These are phyloP conservation scores for Scheffersomyces stambukii DNA, from an alignment of 1,139 yeast genomes.

Conservation along the genomic window DNA sequence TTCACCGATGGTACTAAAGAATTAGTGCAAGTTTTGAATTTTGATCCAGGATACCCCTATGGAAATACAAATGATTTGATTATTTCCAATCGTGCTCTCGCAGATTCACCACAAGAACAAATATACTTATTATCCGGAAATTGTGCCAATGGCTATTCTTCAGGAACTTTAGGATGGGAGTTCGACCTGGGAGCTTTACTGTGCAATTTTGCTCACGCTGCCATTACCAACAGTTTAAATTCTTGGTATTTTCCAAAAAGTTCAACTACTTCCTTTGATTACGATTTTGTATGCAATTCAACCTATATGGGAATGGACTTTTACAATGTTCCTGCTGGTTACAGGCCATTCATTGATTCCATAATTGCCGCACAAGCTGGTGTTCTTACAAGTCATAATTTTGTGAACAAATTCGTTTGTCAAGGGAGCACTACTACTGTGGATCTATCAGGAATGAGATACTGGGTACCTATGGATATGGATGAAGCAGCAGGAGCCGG, in stretches of 20 bases:
- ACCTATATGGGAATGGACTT: conserved; percentile 12
- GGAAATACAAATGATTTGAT: no score
- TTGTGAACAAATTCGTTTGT: conserved; percentile 16
- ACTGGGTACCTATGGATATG: conserved; percentile 9
- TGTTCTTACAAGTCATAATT: conserved; percentile 1
- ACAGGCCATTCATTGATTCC: conserved; percentile 23
- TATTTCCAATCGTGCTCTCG: conserved; percentile 11
- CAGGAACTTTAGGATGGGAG: conserved; percentile 25
- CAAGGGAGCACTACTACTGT: conserved; percentile 1
- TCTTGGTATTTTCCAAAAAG: conserved; percentile 18
- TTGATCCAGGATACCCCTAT: conserved; percentile 10
- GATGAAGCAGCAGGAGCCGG: conserved; percentile 12
- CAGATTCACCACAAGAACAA: conserved; percentile 14
- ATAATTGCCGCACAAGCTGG: conserved; percentile 7
- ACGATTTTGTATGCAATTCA: conserved; percentile 14
- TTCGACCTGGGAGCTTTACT: no score
- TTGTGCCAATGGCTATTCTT: conserved; percentile 21
- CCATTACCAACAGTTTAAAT: conserved; percentile 19
- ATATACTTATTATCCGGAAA: conserved; percentile 16
- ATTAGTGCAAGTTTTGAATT: conserved; percentile 14
- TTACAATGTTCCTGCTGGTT: conserved; percentile 26
- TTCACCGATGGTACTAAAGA: conserved; percentile 24
- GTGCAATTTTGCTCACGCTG: conserved; percentile 16
- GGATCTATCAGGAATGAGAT: conserved; percentile 1
- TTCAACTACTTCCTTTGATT: conserved; percentile 5